These are phyloP conservation scores for Aristolochia contorta DNA, from an alignment of 164 flowering plant species.

Conservation along the genomic window DNA sequence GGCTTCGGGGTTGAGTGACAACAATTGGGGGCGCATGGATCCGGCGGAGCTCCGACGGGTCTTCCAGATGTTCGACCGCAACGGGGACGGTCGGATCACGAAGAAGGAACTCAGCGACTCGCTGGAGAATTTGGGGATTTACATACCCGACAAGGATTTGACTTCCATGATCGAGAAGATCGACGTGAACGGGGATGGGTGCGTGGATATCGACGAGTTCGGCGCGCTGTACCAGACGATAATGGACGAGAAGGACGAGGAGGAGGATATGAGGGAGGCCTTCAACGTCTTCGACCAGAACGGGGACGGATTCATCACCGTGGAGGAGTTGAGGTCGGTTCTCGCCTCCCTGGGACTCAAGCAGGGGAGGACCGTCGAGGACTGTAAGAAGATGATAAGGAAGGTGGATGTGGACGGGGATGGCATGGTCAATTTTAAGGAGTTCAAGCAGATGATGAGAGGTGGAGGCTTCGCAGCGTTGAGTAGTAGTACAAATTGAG, in stretches of 20 bases:
- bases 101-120: conserved; percentile 48
- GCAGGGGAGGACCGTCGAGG: conserved; percentile 56
- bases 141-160: conserved; percentile 43
- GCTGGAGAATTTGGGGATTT: conserved; percentile 51
- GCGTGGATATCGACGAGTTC: conserved; percentile 62
- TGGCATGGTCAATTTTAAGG: conserved; percentile 54
- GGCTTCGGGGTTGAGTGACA: too few species aligned
- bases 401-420: conserved; percentile 73
- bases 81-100: conserved; percentile 69
- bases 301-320: conserved; percentile 64
- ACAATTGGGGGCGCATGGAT: conserved; percentile 22
- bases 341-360: conserved; percentile 46
- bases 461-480: conserved; percentile 47
- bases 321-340: conserved; percentile 54
- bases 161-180: conserved; percentile 49
- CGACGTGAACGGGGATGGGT: conserved; percentile 58
- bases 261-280: conserved; percentile 64
- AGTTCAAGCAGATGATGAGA: conserved; percentile 66
- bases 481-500: conserved; percentile 8
- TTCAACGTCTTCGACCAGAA: conserved; percentile 71
- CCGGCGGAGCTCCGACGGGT: conserved; percentile 43
- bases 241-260: conserved; percentile 50
- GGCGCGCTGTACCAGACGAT: conserved; percentile 39
- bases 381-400: conserved; percentile 57
- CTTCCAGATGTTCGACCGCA: conserved; percentile 61